Conservation (phyloP, 2,329 filamentous ascomycete species). For the Rhynchosporium secalis region DNA sequence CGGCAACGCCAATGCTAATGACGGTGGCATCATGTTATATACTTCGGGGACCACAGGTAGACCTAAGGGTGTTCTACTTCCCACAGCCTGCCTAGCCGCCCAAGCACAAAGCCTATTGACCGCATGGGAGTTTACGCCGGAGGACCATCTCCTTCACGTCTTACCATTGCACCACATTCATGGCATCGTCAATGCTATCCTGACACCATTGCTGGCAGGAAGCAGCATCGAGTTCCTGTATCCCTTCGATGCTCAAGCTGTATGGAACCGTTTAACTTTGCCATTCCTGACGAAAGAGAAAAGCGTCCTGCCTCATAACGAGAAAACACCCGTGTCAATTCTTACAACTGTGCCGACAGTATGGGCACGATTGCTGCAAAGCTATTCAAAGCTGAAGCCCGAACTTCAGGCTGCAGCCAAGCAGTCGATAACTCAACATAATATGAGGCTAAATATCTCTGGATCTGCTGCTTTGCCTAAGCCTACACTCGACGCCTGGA, state of each 20-base stretch:
- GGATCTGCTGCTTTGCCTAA: slow-evolving; percentile 92
- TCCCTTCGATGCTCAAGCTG: slow-evolving; percentile 82
- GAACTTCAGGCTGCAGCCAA: slow-evolving; percentile 66
- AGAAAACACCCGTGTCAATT: slow-evolving; percentile 71
- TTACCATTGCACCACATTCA: slow-evolving; percentile 97
- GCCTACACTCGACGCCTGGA: slow-evolving; percentile 83
- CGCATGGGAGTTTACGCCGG: slow-evolving; percentile 81
- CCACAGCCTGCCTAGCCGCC: slow-evolving; percentile 76
- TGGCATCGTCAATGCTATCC: slow-evolving; percentile 87
- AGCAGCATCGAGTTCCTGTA: slow-evolving; percentile 91
- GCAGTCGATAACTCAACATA: slow-evolving; percentile 67
- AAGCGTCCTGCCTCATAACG: slow-evolving; percentile 35
- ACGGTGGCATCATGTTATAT: slow-evolving; percentile 93
- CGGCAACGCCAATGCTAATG: slow-evolving; percentile 50
- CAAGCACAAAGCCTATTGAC: slow-evolving; percentile 77
- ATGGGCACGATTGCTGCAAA: slow-evolving; percentile 85
- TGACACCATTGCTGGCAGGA: slow-evolving; percentile 84
- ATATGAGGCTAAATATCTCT: slow-evolving; percentile 88
- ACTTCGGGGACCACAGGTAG: slow-evolving; percentile 94
- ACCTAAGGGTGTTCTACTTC: slow-evolving; percentile 89
- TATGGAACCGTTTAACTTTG: slow-evolving; percentile 82
- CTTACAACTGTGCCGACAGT: slow-evolving; percentile 96
- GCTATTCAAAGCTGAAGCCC: slow-evolving; percentile 63
- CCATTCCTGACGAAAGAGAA: no score
- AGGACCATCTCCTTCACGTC: slow-evolving; percentile 83